Evolutionary conservation across 768 basidiomycete species (phyloP).

Genomic region (Leccinum variicolor): DNA sequence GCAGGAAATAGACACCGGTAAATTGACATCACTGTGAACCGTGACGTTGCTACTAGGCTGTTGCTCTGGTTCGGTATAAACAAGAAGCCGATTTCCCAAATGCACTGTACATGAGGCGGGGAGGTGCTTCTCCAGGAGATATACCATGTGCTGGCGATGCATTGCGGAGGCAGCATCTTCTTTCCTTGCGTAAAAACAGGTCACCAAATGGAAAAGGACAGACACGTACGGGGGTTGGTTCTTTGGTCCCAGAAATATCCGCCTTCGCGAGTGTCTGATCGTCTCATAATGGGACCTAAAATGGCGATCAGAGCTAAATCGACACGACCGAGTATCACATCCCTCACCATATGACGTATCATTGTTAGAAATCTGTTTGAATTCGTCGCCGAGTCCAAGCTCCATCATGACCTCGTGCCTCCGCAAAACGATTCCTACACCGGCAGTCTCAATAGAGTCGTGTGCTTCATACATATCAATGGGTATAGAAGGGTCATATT

Average conservation of each 20-base stretch:
- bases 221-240: conserved; percentile 16
- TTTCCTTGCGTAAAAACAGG: neutral
- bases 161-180: conserved; percentile 10
- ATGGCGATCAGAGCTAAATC: neutral
- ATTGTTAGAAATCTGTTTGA: conserved; percentile 14
- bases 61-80: conserved; percentile 9
- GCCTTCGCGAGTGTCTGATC: conserved; percentile 30
- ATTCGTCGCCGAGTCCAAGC: conserved; percentile 41
- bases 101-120: conserved; percentile 18
- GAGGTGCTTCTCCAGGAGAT: conserved; percentile 14
- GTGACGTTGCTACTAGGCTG: conserved; percentile 29
- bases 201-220: neutral
- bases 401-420: conserved; percentile 38
- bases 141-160: conserved; percentile 23
- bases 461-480: conserved; percentile 47
- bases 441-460: conserved; percentile 34
- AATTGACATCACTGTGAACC: conserved; percentile 39
- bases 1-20: conserved; percentile 39
- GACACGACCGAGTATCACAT: conserved; percentile 1
- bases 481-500: conserved; percentile 29
- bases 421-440: conserved; percentile 46
- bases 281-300: neutral
- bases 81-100: conserved; percentile 16
- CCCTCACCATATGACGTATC: conserved; percentile 14
- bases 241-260: conserved; percentile 31